These are phyloP conservation scores for Benincasa hispida DNA, from an alignment of 306 rosid genomes.

Conservation along the genomic window DNA sequence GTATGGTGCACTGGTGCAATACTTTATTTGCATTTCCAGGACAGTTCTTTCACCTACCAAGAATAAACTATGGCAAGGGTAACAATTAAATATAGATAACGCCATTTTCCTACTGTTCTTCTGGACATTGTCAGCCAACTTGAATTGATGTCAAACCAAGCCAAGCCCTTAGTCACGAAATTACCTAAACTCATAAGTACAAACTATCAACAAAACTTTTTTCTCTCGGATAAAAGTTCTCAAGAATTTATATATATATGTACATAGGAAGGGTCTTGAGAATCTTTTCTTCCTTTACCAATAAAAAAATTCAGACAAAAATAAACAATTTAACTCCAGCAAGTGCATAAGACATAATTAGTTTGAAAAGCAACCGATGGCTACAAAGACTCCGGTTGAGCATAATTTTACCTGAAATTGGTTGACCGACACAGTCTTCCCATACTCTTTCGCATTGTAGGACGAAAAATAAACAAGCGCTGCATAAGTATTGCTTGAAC, in stretches of 20 bases:
- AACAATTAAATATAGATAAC: neutral
- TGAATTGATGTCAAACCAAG: neutral
- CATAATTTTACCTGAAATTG: constrained; percentile 71
- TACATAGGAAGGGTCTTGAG: neutral
- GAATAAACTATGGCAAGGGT: neutral
- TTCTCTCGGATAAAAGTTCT: neutral
- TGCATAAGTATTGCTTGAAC: constrained; percentile 81
- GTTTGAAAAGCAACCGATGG: neutral
- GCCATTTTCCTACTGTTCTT: neutral
- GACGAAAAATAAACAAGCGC: constrained; percentile 79
- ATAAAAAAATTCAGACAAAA: neutral
- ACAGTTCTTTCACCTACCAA: neutral
- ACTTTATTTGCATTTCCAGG: neutral
- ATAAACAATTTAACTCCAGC: neutral
- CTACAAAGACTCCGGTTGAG: neutral
- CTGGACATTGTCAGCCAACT: neutral
- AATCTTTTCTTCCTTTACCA: neutral
- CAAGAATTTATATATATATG: no score
- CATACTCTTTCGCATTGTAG: constrained; percentile 64
- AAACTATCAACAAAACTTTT: neutral
- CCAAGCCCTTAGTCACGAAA: neutral
- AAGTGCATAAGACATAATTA: neutral
- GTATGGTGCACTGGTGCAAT: neutral
- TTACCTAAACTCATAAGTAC: neutral
- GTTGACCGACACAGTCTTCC: constrained; percentile 63